Conservation (phyloP, 352 stramenopile genomes). For the Phytophthora chlamydospora region DNA sequence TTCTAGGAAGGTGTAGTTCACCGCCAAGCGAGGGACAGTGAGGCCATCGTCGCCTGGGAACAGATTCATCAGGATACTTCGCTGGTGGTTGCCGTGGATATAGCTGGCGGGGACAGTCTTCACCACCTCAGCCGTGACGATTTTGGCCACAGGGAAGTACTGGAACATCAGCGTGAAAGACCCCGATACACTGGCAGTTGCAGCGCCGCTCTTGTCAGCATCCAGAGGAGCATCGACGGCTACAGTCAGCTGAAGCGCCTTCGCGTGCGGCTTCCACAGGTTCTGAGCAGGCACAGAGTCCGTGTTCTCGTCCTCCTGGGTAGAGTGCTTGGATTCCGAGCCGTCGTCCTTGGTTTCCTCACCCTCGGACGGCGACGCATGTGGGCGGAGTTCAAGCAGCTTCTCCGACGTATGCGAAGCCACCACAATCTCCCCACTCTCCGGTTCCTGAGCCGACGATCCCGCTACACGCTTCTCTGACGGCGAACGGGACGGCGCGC, state of each 20-base stretch:
- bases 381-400: constrained; percentile 48
- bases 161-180: constrained; percentile 69
- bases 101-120: constrained; percentile 35
- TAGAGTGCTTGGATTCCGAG: constrained; percentile 15
- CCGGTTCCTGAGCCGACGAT: constrained; percentile 18
- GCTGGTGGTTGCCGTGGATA: constrained; percentile 21
- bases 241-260: constrained; percentile 60
- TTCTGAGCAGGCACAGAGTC: constrained; percentile 31
- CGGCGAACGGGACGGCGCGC: constrained; percentile 57
- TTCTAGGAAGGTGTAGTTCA: constrained; percentile 57
- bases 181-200: constrained; percentile 25
- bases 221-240: constrained; percentile 34
- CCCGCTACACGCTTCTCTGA: constrained; percentile 40
- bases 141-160: constrained; percentile 56
- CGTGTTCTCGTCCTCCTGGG: constrained; percentile 31
- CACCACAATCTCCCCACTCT: constrained; percentile 52
- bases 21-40: constrained; percentile 42
- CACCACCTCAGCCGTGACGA: constrained; percentile 65
- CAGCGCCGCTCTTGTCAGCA: constrained; percentile 36
- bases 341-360: constrained; percentile 48
- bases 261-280: constrained; percentile 58
- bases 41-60: constrained; percentile 70
- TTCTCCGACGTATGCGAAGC: constrained; percentile 47
- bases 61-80: constrained; percentile 57
- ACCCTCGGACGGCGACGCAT: constrained; percentile 30